Evolutionary conservation across 495 filamentous ascomycete species (phyloP).

Genomic region (Trichoderma gamsii): DNA sequence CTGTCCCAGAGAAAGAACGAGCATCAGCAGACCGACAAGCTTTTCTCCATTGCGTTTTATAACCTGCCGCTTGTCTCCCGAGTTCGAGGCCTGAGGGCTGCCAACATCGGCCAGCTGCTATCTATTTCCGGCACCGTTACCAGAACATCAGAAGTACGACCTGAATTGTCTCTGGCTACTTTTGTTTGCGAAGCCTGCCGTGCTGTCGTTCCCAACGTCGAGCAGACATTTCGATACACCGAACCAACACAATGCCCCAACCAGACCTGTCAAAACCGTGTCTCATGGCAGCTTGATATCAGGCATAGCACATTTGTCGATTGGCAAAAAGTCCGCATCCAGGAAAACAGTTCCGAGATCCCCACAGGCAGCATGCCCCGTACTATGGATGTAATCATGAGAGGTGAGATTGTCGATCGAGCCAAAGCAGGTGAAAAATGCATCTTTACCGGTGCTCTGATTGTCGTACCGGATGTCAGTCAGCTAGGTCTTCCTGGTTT

Average conservation of each 20-base stretch:
- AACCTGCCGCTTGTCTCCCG: conserved; percentile 92
- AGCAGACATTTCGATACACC: conserved; percentile 96
- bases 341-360: conserved; percentile 97
- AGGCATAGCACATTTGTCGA: conserved; percentile 96
- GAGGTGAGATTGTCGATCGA: conserved; percentile 95
- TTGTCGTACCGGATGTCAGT: conserved; percentile 95
- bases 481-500: conserved; percentile 88
- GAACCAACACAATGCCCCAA: conserved; percentile 96
- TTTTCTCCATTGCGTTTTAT: conserved; percentile 94
- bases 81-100: conserved; percentile 79
- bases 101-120: conserved; percentile 84
- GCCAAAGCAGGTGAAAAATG: conserved; percentile 97
- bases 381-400: conserved; percentile 95
- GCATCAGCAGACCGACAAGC: conserved; percentile 94
- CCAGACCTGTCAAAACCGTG: conserved; percentile 78
- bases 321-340: conserved; percentile 96
- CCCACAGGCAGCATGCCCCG: conserved; percentile 97
- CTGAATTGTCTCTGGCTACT: conserved; percentile 85
- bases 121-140: conserved; percentile 97
- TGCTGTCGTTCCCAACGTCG: conserved; percentile 75
- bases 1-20: conserved; percentile 59
- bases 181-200: conserved; percentile 88
- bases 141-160: conserved; percentile 90
- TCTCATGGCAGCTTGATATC: conserved; percentile 90
- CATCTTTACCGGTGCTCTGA: conserved; percentile 92